A percentile compares a stretch with the other conserved stretches of the same genome.
These are phyloP conservation scores for Glonium stellatum DNA, from an alignment of 495 filamentous ascomycete species.

Conservation along the genomic window DNA sequence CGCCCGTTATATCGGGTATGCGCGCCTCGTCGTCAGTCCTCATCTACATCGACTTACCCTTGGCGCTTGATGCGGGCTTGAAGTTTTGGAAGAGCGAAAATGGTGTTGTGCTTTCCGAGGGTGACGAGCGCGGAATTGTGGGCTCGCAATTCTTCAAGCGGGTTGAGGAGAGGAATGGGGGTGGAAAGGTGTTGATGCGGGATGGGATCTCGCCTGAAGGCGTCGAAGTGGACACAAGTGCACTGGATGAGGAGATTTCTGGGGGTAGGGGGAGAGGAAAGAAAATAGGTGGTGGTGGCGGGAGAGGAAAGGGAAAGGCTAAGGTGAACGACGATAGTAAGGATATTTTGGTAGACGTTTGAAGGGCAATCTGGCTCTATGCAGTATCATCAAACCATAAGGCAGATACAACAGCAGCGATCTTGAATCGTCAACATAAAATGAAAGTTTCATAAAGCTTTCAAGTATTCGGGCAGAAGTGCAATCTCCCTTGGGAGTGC, in stretches of 20 bases:
- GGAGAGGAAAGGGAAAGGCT: slow-evolving; percentile 12
- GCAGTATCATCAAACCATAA: no score
- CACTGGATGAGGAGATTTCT: slow-evolving; percentile 17
- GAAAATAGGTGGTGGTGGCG: slow-evolving; percentile 8
- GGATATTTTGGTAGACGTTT: slow-evolving; percentile 9
- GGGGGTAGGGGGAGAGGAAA: slow-evolving; percentile 1
- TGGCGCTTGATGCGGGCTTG: slow-evolving; percentile 57
- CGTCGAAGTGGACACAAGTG: slow-evolving; percentile 14
- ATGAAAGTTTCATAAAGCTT: no score
- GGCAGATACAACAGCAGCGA: no score
- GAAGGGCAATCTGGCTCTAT: background rate
- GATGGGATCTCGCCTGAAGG: slow-evolving; percentile 30
- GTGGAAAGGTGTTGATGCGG: slow-evolving; percentile 29
- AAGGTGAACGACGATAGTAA: slow-evolving; percentile 18
- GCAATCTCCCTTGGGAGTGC: no score
- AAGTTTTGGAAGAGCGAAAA: slow-evolving; percentile 85
- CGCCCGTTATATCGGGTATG: slow-evolving; percentile 79
- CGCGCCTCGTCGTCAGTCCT: slow-evolving; percentile 67
- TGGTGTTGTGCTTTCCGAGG: slow-evolving; percentile 46
- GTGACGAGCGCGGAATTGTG: slow-evolving; percentile 34
- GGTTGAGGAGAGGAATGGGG: slow-evolving; percentile 33
- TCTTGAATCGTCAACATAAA: no score
- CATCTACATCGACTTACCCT: slow-evolving; percentile 69
- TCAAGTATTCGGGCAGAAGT: no score
- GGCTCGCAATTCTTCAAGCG: slow-evolving; percentile 32